Percentiles rank a stretch among this genome's conserved stretches.
These are phyloP conservation scores for Phanerodontia chrysosporium DNA, from an alignment of 768 basidiomycete genomes.

Conservation along the genomic window DNA sequence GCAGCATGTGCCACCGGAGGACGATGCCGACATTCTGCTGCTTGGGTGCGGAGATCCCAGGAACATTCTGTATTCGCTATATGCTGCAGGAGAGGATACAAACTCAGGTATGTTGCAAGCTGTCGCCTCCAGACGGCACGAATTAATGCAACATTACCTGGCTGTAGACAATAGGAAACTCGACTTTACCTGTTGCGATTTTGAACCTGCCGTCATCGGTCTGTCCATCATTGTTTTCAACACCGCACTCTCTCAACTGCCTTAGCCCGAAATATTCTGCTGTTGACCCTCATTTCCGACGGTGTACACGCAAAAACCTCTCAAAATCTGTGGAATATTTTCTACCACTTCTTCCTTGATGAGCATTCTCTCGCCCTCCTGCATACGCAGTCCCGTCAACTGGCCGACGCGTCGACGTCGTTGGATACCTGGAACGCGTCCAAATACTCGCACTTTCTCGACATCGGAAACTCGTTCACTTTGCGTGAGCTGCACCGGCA, in stretches of 20 bases:
- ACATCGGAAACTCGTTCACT: conserved; percentile 36
- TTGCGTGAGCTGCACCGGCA: conserved; percentile 35
- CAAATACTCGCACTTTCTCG: conserved; percentile 34
- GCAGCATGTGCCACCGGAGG: conserved; percentile 42
- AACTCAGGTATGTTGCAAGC: too few species aligned
- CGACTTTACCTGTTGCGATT: conserved; percentile 51
- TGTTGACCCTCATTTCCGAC: conserved; percentile 41
- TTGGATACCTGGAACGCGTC: conserved; percentile 36
- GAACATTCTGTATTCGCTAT: conserved; percentile 47
- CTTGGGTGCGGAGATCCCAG: conserved; percentile 57
- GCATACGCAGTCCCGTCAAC: conserved; percentile 34
- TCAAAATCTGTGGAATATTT: conserved; percentile 39
- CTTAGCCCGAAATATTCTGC: conserved; percentile 46
- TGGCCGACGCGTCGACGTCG: conserved; percentile 30
- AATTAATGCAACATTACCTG: too few species aligned
- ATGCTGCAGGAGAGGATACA: conserved; percentile 20
- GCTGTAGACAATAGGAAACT: conserved; percentile 23
- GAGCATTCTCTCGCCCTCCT: conserved; percentile 30
- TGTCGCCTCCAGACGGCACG: too few species aligned
- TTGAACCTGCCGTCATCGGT: conserved; percentile 46
- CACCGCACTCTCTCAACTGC: neutral
- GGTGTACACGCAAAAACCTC: conserved; percentile 6
- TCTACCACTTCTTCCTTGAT: conserved; percentile 46
- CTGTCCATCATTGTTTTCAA: neutral
- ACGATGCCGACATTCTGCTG: conserved; percentile 44